These are phyloP conservation scores for Syncephalastrum monosporum DNA, from an alignment of 371 early-diverging fungal species.

Conservation along the genomic window DNA sequence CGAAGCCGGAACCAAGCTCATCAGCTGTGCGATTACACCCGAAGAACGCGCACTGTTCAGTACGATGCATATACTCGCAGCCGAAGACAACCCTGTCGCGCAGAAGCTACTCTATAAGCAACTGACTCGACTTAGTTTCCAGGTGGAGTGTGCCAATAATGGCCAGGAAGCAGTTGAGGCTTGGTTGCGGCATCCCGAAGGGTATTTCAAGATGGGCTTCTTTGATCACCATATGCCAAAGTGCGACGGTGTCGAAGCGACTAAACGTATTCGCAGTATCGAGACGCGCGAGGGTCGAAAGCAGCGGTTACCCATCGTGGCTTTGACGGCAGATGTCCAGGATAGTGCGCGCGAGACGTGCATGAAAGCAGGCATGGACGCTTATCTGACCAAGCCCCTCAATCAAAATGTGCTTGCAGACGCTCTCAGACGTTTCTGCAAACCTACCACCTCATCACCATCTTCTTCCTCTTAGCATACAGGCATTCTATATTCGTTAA, in stretches of 20 bases:
- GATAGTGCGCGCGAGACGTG: slow-evolving; percentile 12
- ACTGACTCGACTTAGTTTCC: slow-evolving; percentile 39
- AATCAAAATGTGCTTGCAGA: slow-evolving; percentile 7
- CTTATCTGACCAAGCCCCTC: slow-evolving; percentile 9
- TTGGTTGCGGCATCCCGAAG: slow-evolving; percentile 30
- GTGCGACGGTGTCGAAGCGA: slow-evolving; percentile 53
- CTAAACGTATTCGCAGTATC: slow-evolving; percentile 34
- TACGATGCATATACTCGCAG: slow-evolving; percentile 37
- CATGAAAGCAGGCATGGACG: slow-evolving; percentile 15
- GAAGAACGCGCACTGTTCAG: slow-evolving; percentile 33
- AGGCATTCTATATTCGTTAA: no score
- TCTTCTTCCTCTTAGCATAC: no score
- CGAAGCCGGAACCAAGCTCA: slow-evolving; percentile 6
- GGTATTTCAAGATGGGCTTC: slow-evolving; percentile 37
- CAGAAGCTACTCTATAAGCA: slow-evolving; percentile 44
- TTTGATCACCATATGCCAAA: slow-evolving; percentile 55
- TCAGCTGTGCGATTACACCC: slow-evolving; percentile 18
- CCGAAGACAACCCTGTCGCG: slow-evolving; percentile 52
- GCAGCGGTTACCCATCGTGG: slow-evolving; percentile 18
- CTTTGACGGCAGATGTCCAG: slow-evolving; percentile 16
- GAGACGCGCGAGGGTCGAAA: slow-evolving; percentile 20
- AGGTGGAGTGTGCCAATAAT: slow-evolving; percentile 44
- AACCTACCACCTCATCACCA: not conserved
- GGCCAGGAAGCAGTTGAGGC: slow-evolving; percentile 41
- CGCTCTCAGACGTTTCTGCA: not conserved